Percentiles rank a stretch among this genome's conserved stretches.
Conservation (phyloP, 345 rosid species). For the Bruguiera parviflora region DNA sequence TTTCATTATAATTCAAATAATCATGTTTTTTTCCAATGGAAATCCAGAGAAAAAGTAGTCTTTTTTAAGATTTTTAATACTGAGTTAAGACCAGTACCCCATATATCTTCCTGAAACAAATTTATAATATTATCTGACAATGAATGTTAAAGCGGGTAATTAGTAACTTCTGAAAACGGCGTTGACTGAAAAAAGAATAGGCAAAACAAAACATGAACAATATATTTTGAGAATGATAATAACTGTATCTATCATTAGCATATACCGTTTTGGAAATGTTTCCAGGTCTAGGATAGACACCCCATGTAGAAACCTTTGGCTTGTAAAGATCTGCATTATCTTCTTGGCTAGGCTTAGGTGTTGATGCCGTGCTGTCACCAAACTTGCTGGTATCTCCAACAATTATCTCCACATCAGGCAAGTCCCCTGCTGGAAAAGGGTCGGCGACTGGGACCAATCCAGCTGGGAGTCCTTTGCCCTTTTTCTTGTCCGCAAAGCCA, state of each 20-base stretch:
- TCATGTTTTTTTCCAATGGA: no score
- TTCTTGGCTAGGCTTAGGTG: slow-evolving; percentile 33
- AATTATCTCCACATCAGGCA: slow-evolving; percentile 80
- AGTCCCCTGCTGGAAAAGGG: slow-evolving; percentile 53
- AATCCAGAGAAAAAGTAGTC: no score
- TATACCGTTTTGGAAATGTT: slow-evolving; percentile 77
- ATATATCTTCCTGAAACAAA: not conserved
- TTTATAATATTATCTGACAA: not conserved
- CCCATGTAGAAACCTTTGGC: slow-evolving; percentile 92
- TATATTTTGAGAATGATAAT: not conserved
- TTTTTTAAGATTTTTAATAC: not conserved
- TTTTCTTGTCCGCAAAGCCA: slow-evolving; percentile 73
- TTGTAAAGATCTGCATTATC: slow-evolving; percentile 55
- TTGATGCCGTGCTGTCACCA: slow-evolving; percentile 20
- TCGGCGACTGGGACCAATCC: slow-evolving; percentile 64
- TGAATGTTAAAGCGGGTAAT: not conserved
- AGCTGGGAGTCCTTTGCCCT: slow-evolving; percentile 64
- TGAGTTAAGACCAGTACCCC: not conserved
- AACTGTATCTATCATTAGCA: not conserved
- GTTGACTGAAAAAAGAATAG: not conserved
- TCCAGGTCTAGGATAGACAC: slow-evolving; percentile 84
- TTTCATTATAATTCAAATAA: no score
- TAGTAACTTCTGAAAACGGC: not conserved
- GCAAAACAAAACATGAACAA: not conserved
- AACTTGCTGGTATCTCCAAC: slow-evolving; percentile 73